Evolutionary conservation across 1,139 yeast genomes (phyloP).

Genomic region (Yueomyces sp.): DNA sequence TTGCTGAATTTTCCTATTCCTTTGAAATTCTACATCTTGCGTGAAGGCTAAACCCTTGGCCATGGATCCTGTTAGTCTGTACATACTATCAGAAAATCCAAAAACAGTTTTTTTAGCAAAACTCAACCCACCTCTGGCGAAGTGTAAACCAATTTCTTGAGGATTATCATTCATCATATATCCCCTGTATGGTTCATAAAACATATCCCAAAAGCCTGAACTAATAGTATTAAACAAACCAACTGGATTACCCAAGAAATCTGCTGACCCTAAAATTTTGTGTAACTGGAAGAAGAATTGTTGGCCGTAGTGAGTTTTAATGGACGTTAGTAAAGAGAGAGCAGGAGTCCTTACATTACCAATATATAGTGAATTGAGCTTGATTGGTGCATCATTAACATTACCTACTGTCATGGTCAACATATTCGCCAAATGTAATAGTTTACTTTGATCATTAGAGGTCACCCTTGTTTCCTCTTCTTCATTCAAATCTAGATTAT

Average conservation of each 20-base stretch:
- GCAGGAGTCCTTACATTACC: constrained; percentile 84
- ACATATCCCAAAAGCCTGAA: constrained; percentile 91
- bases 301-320: constrained; percentile 82
- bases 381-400: constrained; percentile 92
- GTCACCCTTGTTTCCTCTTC: constrained; percentile 37
- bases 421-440: constrained; percentile 67
- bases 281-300: constrained; percentile 87
- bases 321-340: constrained; percentile 57
- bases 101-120: constrained; percentile 89
- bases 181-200: constrained; percentile 96
- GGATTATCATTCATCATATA: constrained; percentile 89
- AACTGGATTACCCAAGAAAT: constrained; percentile 91
- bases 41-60: constrained; percentile 92
- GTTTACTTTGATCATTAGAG: constrained; percentile 47
- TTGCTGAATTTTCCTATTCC: constrained; percentile 58
- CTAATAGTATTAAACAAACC: constrained; percentile 87
- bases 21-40: constrained; percentile 76
- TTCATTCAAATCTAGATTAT: constrained; percentile 42
- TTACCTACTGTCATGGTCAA: constrained; percentile 96
- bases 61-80: constrained; percentile 84
- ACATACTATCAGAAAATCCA: constrained; percentile 87
- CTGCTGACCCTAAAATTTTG: constrained; percentile 91
- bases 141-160: constrained; percentile 85
- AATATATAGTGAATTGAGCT: constrained; percentile 72
- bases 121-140: constrained; percentile 92